phyloP scores from a whole-genome alignment of 495 filamentous ascomycete genomes.

The Glonium stellatum region DNA sequence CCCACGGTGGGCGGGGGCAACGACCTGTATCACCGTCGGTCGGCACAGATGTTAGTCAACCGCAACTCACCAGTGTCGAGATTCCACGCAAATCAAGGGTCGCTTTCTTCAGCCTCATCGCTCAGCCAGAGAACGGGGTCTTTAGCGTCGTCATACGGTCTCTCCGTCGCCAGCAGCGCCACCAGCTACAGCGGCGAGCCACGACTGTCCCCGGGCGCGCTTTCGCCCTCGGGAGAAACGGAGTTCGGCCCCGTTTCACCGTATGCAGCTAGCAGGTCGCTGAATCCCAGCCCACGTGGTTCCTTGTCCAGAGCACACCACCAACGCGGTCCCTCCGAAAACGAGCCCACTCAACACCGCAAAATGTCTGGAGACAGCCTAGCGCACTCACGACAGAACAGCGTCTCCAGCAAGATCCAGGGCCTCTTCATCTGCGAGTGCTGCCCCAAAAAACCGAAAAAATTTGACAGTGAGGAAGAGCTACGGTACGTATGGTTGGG shows the following conservation, averaged over 20 bases:
- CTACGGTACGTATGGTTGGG: slow-evolving; percentile 58
- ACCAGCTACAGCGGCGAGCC: slow-evolving; percentile 67
- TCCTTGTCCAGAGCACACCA: slow-evolving; percentile 31
- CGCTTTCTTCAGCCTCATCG: slow-evolving; percentile 68
- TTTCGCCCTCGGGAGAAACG: slow-evolving; percentile 59
- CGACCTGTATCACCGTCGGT: slow-evolving; percentile 59
- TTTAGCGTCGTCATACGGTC: slow-evolving; percentile 57
- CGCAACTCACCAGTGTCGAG: slow-evolving; percentile 50
- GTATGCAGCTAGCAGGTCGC: slow-evolving; percentile 50
- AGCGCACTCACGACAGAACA: slow-evolving; percentile 31
- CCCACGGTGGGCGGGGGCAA: slow-evolving; percentile 50
- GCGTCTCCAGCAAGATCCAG: slow-evolving; percentile 33
- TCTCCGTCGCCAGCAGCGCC: slow-evolving; percentile 65
- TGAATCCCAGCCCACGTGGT: slow-evolving; percentile 53
- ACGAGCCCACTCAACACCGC: slow-evolving; percentile 29
- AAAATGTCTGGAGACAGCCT: slow-evolving; percentile 41
- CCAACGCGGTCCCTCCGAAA: slow-evolving; percentile 35
- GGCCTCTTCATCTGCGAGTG: slow-evolving; percentile 81
- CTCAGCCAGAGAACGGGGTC: slow-evolving; percentile 64
- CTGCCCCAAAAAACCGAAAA: slow-evolving; percentile 97
- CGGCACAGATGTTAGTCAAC: slow-evolving; percentile 50
- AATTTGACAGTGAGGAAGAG: slow-evolving; percentile 83
- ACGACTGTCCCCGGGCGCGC: slow-evolving; percentile 62
- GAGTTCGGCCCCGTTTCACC: slow-evolving; percentile 49
- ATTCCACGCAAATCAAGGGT: slow-evolving; percentile 56